Base-by-base conservation (phyloP, 768 basidiomycete genomes). In the Rhodotorula toruloides region DNA sequence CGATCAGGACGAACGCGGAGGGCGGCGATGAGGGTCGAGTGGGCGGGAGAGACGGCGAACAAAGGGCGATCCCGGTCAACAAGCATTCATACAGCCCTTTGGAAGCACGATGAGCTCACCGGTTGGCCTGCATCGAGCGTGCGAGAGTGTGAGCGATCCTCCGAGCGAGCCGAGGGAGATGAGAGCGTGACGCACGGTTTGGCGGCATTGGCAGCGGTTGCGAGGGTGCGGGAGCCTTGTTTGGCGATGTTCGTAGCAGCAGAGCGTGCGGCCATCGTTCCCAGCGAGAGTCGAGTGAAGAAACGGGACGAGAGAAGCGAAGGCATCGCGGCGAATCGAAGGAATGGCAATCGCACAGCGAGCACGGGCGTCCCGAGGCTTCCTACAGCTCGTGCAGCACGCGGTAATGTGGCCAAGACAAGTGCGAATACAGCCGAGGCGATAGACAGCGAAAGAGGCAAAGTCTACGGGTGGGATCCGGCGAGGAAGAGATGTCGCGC, bases 121-220 rank as follows among this genome's bases (percentile, higher is more conserved):
- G 25, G 66, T 67, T 0, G 66, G 66, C 31, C 66, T 67, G 66
- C 36, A 40, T 37, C 22, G 17, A 2, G 12, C 5, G 27, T 2
- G n/a, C 22, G 12, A n/a, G 34, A 10, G 25, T 2, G 48, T 31
- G 39, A 17, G 29, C 25, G 21, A n/a, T 19, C 21, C 31, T 31
- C 8, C 44, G 48, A 22, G 48, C 48, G 48, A 31, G 31, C 13
- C 29, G 22, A 4, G 25, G 54, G 37, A 32, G 27, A 29, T 17
- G 21, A 9, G 17, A 10, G 17, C 4, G 43, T 11, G 46, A 48
- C 61, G 56, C 52, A 67, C 66, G 66, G 66, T n/a, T 58, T 62
- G 27, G 19, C 13, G 14, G 39, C 43, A 19, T 21, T 13, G 9
- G 54, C 66, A 2, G 44, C 61, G 22, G 66, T 67, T 0, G 66